A percentile compares a stretch with the other conserved stretches of the same genome.
Conservation (phyloP, 768 basidiomycete species). For the Rhodotorula babjevae region DNA sequence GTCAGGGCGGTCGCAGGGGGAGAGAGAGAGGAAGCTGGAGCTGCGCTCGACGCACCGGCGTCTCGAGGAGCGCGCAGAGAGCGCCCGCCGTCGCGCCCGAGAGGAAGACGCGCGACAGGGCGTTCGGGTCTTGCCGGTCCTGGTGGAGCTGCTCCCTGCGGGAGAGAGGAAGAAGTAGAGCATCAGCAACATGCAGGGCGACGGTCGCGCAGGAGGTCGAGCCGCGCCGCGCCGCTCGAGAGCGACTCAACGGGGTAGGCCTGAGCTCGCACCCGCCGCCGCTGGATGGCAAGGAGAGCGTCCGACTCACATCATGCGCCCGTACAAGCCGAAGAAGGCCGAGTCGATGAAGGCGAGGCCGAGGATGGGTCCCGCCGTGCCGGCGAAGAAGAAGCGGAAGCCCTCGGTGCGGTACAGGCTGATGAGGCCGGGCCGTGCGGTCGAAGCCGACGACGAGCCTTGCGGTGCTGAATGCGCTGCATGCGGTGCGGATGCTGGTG, state of each 20-base stretch:
- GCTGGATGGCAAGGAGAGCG: not conserved
- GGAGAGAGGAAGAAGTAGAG: not conserved
- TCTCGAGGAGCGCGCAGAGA: conserved; percentile 33
- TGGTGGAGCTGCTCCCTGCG: conserved; percentile 29
- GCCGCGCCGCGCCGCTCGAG: no score
- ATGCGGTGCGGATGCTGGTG: not conserved
- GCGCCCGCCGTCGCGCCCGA: conserved; percentile 32
- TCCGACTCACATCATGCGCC: conserved; percentile 30
- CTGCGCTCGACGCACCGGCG: conserved; percentile 21
- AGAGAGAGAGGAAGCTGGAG: not conserved
- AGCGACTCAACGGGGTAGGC: no score
- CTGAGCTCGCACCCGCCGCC: no score
- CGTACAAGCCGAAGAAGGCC: conserved; percentile 40
- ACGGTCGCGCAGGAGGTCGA: no score
- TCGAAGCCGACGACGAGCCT: not conserved
- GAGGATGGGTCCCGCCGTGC: conserved; percentile 38
- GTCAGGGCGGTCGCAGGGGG: no score
- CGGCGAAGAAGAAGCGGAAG: conserved; percentile 35
- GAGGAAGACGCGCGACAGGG: conserved; percentile 18
- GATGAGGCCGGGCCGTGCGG: conserved; percentile 5
- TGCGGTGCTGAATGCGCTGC: not conserved
- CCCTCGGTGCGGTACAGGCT: conserved; percentile 36
- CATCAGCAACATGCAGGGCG: no score
- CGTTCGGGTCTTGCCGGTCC: conserved; percentile 36
- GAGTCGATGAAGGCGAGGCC: conserved; percentile 38